Evolutionary conservation across 768 basidiomycete species (phyloP), one percentile per base, ranked within the genome.

Genomic region (Lactifluus hygrophoroides): DNA sequence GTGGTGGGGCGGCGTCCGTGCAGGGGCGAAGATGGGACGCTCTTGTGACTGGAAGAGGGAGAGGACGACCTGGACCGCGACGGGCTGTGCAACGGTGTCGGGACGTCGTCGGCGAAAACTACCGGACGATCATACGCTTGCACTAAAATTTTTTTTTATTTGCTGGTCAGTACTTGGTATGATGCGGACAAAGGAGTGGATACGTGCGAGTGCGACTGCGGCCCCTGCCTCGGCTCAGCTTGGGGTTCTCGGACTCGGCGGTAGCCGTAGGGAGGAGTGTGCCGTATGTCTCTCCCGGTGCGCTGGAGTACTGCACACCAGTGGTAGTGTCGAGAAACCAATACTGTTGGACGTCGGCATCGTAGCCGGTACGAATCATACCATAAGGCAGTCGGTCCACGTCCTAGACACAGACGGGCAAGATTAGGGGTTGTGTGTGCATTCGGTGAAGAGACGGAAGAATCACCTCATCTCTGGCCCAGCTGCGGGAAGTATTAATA

Each of bases 111-210:
- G 21, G 54, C 62, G 21, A 63, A 63, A 8, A 56, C 0, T 0
- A 56, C 62, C 1, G 62, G 58, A 10, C 62, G 60, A 3, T 63
- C 53, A 5, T 61, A 61, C 5, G 59, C 62, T 37, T 51, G 59
- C 16, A 47, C 54, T 63, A 32, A n/a, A n/a, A n/a, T n/a, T n/a
- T n/a, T n/a, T n/a, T n/a, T n/a, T n/a, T n/a, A n/a, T n/a, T 42
- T 21, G 16, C 5, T 23, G 32, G 32, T 56, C 42, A 32, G 13
- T 13, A 32, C 21, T 9, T 10, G 8, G 43, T 30, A n/a, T 7
- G 17, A 57, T 42, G 30, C 25, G 40, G 7, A 8, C 6, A 34
- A 19, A 21, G 44, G 34, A 19, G 11, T 3, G 21, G 21, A 11
- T 11, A 62, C 62, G 5, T 61, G 51, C 62, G 6, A 14, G 49